Evolutionary conservation across 208 protist species (phyloP), one percentile per base, ranked within the genome.

Genomic region (Trypanosoma congolense): DNA sequence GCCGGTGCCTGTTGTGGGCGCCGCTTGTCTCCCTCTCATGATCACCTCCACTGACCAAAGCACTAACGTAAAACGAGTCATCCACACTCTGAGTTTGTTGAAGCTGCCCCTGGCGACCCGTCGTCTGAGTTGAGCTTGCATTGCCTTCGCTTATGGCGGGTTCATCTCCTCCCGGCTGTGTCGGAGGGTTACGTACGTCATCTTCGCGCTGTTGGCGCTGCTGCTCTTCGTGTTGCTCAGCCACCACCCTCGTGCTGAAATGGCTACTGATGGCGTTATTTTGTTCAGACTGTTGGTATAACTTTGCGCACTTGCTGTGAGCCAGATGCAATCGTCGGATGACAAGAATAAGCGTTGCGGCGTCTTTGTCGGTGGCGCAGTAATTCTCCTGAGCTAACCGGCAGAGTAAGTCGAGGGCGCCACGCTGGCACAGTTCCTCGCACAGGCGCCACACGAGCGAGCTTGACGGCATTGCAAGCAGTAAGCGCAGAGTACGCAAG

Each of bases 321-420:
- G 77, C 57, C 26, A 76, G 47, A 25, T 87, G 56, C 30, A 77
- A 49, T 42, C 71, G 77, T 14, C 69, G 70, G 26, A 92, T 74
- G 14, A 89, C 61, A 43, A 83, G 71, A 40, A 89, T 54, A 19
- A 87, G 63, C 5, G 72, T 75, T 14, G 70, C 75, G 10, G 75
- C 81, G 46, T 92, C 85, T 10, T 68, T 70, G 55, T 78, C 75
- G 24, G 65, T 71, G 26, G 60, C 57, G 58, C 70, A 85, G 26
- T 71, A 77, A 12, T 65, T 59, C 14, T 57, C 74, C 56, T 46
- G 50, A 14, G 70, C 63, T 19, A 87, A 56, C 8, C 65, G 62
- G 51, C 72, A 87, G 28, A 92, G 60, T 12, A 85, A 26, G 24
- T 61, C 55, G 22, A 87, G 75, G 18, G 79, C 67, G 5, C 70